These are phyloP conservation scores for Tetrahymena borealis DNA, from an alignment of 73 alveolate species.

Conservation along the genomic window DNA sequence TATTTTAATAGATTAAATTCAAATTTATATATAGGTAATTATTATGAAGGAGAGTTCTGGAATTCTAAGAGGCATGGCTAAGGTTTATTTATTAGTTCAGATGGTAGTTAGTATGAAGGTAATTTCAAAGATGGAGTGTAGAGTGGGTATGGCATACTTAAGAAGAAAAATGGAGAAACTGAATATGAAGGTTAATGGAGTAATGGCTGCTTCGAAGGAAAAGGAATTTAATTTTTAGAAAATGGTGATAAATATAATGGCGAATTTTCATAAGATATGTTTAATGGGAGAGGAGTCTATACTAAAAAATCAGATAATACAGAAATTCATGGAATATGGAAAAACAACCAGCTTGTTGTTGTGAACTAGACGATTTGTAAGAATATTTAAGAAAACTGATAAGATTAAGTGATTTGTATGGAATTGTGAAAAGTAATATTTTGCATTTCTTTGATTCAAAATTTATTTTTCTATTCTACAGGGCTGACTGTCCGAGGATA, in stretches of 20 bases:
- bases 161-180: background rate
- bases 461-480: background rate
- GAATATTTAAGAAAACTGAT: background rate
- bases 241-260: background rate
- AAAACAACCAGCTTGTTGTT: background rate
- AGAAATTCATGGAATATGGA: background rate
- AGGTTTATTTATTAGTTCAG: background rate
- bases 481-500: too few species aligned
- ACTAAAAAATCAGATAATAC: background rate
- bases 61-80: background rate
- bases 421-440: background rate
- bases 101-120: background rate
- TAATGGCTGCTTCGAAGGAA: background rate
- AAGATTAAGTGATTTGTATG: background rate
- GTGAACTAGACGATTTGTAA: background rate
- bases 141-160: background rate
- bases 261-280: background rate
- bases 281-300: background rate
- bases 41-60: conserved; percentile 1
- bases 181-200: background rate
- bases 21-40: too few species aligned
- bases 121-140: background rate
- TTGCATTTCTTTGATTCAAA: background rate
- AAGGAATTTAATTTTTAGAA: background rate
- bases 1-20: too few species aligned